A percentile compares a stretch with the other conserved stretches of the same genome.
Conservation (phyloP, 164 flowering plant species). For the Sextonia rubra region DNA sequence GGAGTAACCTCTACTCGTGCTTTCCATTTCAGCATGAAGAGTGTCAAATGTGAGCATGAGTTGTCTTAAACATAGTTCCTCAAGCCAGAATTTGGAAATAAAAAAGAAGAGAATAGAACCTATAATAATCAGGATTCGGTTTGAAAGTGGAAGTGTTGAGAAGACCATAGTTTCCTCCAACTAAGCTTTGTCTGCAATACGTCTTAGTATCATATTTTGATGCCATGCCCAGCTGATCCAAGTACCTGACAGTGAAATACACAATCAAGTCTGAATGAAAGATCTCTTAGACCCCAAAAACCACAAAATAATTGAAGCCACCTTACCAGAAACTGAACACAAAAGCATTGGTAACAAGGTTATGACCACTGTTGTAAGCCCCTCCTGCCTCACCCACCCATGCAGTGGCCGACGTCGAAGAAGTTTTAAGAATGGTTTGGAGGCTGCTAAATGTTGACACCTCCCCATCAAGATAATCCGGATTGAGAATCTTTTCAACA, state of each 20-base stretch:
- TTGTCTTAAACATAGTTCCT: neutral
- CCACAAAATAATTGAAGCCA: neutral
- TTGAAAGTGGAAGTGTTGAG: slow-evolving; percentile 61
- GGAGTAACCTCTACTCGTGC: too few species aligned
- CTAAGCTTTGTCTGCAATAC: slow-evolving; percentile 77
- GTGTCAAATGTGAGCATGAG: neutral
- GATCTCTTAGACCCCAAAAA: neutral
- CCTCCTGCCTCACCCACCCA: slow-evolving; percentile 99
- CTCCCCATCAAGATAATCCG: slow-evolving; percentile 61
- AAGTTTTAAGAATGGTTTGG: slow-evolving; percentile 32
- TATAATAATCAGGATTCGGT: slow-evolving; percentile 95
- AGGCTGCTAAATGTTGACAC: slow-evolving; percentile 45
- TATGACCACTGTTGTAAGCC: slow-evolving; percentile 82
- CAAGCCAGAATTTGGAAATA: neutral
- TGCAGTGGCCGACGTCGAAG: slow-evolving; percentile 51
- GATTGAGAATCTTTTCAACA: slow-evolving; percentile 72
- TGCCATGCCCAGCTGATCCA: slow-evolving; percentile 90
- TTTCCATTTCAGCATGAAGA: too few species aligned
- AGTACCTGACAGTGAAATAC: slow-evolving; percentile 45
- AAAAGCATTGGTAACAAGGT: slow-evolving; percentile 74
- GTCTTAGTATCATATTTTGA: slow-evolving; percentile 59
- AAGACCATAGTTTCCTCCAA: slow-evolving; percentile 88
- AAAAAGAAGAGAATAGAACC: slow-evolving; percentile 35
- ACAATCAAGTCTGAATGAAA: neutral
- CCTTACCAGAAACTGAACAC: slow-evolving; percentile 85